A percentile compares a stretch with the other conserved stretches of the same genome.
Evolutionary conservation across 179 eudicot species (phyloP).

Genomic region (Sideroxylon spinosum): DNA sequence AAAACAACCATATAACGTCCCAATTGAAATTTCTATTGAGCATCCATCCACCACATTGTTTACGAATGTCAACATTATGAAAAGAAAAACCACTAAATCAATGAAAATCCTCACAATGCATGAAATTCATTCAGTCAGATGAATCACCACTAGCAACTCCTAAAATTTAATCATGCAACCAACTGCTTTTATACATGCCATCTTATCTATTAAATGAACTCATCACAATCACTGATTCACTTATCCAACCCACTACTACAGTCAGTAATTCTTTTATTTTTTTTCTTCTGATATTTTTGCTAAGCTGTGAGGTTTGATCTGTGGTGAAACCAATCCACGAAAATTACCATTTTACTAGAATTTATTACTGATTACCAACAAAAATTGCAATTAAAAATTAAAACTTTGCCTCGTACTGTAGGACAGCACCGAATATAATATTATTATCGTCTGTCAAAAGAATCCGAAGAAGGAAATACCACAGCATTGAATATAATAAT

Average conservation of each 20-base stretch:
- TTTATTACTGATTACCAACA: too few relatives aligned
- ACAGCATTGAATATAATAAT: too few relatives aligned
- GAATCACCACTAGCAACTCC: too few relatives aligned
- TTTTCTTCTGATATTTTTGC: too few relatives aligned
- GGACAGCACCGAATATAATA: neutral
- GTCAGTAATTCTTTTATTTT: neutral
- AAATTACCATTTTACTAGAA: too few relatives aligned
- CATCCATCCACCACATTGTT: neutral
- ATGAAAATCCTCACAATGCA: neutral
- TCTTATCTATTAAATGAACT: neutral
- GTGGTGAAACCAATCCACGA: too few relatives aligned
- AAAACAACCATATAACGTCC: too few relatives aligned
- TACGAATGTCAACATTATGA: neutral
- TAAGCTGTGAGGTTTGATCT: too few relatives aligned
- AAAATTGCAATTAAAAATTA: neutral
- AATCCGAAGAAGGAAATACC: too few relatives aligned
- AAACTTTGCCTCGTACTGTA: constrained; percentile 16
- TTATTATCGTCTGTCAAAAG: neutral
- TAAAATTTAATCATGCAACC: neutral
- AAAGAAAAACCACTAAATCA: neutral
- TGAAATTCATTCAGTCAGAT: neutral
- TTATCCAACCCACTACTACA: neutral
- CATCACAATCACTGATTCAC: neutral
- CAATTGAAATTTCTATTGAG: neutral
- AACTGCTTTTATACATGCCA: neutral